phyloP scores from a whole-genome alignment of 768 basidiomycete species.

The Arthromyces matolae region DNA sequence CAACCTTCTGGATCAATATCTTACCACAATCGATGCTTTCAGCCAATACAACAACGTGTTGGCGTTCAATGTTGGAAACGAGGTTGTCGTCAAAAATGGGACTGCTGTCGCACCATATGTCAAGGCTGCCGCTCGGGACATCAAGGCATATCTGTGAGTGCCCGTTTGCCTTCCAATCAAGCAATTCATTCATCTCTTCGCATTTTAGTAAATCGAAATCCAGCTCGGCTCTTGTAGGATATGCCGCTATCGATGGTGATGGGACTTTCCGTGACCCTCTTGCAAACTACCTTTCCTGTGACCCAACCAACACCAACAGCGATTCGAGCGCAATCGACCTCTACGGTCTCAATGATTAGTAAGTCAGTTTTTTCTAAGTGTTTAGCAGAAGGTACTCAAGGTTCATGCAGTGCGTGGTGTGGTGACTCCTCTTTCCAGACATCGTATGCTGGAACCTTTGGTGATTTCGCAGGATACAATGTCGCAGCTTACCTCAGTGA shows the following conservation, averaged over 20 bases:
- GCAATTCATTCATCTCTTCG: constrained; percentile 6
- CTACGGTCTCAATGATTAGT: constrained; percentile 88
- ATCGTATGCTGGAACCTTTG: constrained; percentile 54
- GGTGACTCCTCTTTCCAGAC: constrained; percentile 57
- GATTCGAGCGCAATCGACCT: constrained; percentile 71
- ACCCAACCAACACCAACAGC: constrained; percentile 48
- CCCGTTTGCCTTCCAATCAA: background rate
- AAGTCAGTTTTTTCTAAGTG: constrained; percentile 25
- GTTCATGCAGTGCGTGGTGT: constrained; percentile 68
- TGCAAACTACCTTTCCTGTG: constrained; percentile 80
- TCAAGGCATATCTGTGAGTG: constrained; percentile 77
- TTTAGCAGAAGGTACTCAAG: background rate
- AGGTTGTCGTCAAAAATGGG: constrained; percentile 52
- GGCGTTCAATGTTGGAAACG: constrained; percentile 89
- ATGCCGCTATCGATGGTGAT: constrained; percentile 79
- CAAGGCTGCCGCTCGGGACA: constrained; percentile 88
- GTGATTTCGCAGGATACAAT: constrained; percentile 60
- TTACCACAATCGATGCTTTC: constrained; percentile 74
- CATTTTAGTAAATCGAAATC: constrained; percentile 53
- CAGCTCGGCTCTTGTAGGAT: constrained; percentile 71
- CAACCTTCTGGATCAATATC: constrained; percentile 75
- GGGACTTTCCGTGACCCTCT: constrained; percentile 58
- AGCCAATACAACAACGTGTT: constrained; percentile 86
- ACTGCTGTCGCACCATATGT: constrained; percentile 74
- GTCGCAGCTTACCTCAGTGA: constrained; percentile 89